Evolutionary conservation across 768 basidiomycete species (phyloP).

Genomic region (Termitomyces sp.): DNA sequence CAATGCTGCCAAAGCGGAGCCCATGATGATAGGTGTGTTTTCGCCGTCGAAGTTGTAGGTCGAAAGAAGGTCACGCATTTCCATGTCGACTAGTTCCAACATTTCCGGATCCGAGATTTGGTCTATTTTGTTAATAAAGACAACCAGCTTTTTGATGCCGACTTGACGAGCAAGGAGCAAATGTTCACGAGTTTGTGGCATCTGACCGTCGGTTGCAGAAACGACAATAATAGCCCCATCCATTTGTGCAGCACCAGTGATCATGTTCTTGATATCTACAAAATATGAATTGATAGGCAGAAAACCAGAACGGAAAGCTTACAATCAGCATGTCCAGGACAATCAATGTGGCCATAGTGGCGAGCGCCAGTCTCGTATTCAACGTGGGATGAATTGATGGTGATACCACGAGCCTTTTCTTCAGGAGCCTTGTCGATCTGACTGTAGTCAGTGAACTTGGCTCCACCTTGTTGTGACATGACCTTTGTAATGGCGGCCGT

Average conservation of each 20-base stretch:
- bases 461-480: constrained; percentile 72
- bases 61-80: constrained; percentile 94
- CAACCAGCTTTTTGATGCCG: constrained; percentile 94
- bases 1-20: constrained; percentile 92
- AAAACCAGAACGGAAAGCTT: constrained; percentile 25
- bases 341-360: constrained; percentile 98
- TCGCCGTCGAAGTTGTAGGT: constrained; percentile 97
- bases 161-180: constrained; percentile 96
- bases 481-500: constrained; percentile 96
- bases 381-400: constrained; percentile 97
- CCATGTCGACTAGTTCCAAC: constrained; percentile 99
- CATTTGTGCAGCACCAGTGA: constrained; percentile 98
- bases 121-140: constrained; percentile 99
- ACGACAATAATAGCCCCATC: constrained; percentile 96
- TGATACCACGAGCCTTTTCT: constrained; percentile 99
- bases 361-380: constrained; percentile 91
- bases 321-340: constrained; percentile 96
- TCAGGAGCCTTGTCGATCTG: constrained; percentile 99
- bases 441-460: constrained; percentile 91
- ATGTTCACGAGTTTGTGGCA: constrained; percentile 99
- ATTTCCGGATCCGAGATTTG: constrained; percentile 96
- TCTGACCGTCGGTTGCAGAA: constrained; percentile 97
- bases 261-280: constrained; percentile 96
- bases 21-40: constrained; percentile 96
- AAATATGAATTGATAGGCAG: constrained; percentile 9